phyloP scores from a whole-genome alignment of 1,284 basidiomycete genomes.

The Porodaedalea pini region DNA sequence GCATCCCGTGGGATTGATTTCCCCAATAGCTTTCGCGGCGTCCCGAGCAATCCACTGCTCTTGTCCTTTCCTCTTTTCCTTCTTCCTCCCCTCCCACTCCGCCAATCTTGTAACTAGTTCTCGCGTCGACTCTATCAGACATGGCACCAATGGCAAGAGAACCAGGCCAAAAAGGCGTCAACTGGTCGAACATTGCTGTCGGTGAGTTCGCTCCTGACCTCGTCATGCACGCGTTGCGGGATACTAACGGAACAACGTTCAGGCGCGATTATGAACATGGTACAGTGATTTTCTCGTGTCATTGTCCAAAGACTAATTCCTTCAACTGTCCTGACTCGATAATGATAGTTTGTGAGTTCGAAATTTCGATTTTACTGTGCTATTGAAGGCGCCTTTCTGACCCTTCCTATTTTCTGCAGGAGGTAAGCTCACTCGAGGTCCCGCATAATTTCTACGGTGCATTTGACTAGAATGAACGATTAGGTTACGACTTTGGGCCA shows the following conservation, averaged over 20 bases:
- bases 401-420: conserved; percentile 31
- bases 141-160: conserved; percentile 75
- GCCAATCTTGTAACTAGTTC: conserved; percentile 25
- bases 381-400: conserved; percentile 18
- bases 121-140: conserved; percentile 24
- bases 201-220: conserved; percentile 50
- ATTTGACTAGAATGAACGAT: conserved; percentile 14
- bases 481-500: conserved; percentile 97
- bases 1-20: conserved; percentile 8
- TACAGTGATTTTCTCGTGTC: conserved; percentile 34
- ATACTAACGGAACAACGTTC: conserved; percentile 25
- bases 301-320: conserved; percentile 14
- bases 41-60: neutral
- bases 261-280: conserved; percentile 98
- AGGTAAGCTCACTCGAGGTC: conserved; percentile 39
- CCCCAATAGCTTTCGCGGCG: conserved; percentile 3
- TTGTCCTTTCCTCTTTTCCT: conserved; percentile 6
- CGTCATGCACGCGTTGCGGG: conserved; percentile 15
- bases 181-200: conserved; percentile 99
- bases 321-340: conserved; percentile 5
- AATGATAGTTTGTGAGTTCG: conserved; percentile 55
- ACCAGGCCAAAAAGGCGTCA: conserved; percentile 91
- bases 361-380: neutral
- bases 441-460: neutral
- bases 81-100: conserved; percentile 23